Evolutionary conservation across 2,329 filamentous ascomycete genomes (phyloP).

Genomic region (Neonectria punicea): DNA sequence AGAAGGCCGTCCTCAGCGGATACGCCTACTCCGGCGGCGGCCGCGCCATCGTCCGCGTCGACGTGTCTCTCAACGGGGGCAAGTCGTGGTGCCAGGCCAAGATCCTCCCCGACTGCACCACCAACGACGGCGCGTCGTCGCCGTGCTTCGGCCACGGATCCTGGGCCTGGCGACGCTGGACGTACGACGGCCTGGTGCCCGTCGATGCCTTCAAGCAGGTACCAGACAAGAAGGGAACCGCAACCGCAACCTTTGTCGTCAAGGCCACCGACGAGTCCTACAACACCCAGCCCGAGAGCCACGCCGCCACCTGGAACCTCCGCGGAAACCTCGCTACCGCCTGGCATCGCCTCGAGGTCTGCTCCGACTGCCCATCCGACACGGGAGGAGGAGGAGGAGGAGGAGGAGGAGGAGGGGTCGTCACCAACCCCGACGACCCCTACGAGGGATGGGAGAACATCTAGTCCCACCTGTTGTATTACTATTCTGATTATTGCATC

Average conservation of each 20-base stretch:
- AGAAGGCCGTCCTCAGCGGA: slow-evolving; percentile 60
- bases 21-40: slow-evolving; percentile 78
- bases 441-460: slow-evolving; percentile 20
- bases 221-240: slow-evolving; percentile 32
- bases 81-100: slow-evolving; percentile 72
- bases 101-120: slow-evolving; percentile 61
- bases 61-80: slow-evolving; percentile 72
- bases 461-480: neutral
- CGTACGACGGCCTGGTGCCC: slow-evolving; percentile 61
- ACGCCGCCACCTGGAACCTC: slow-evolving; percentile 70
- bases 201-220: slow-evolving; percentile 41
- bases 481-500: too few relatives aligned
- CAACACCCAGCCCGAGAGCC: slow-evolving; percentile 72
- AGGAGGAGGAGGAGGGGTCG: neutral
- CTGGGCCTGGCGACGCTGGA: slow-evolving; percentile 75
- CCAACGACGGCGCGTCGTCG: slow-evolving; percentile 39
- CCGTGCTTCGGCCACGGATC: slow-evolving; percentile 56
- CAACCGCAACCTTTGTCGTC: slow-evolving; percentile 64
- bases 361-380: slow-evolving; percentile 44
- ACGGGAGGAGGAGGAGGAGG: neutral
- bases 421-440: slow-evolving; percentile 7
- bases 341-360: slow-evolving; percentile 68
- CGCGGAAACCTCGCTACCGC: slow-evolving; percentile 74
- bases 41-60: slow-evolving; percentile 72
- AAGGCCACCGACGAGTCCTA: slow-evolving; percentile 75